phyloP scores from a whole-genome alignment of 2,329 filamentous ascomycete species.

The Coniochaeta prunicola region DNA sequence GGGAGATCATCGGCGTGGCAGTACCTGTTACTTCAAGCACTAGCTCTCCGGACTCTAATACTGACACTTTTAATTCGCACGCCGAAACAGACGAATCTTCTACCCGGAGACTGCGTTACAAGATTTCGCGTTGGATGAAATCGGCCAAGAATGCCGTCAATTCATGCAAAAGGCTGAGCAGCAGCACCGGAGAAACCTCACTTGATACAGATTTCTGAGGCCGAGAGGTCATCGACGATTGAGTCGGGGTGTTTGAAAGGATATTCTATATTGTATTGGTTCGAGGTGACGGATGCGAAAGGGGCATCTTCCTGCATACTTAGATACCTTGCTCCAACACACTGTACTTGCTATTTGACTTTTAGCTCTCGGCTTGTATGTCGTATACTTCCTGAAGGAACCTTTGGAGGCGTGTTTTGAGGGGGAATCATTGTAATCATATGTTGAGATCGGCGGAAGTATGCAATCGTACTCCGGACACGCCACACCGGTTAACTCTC shows the following conservation, averaged over 20 bases:
- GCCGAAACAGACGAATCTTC: background rate
- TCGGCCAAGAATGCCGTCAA: background rate
- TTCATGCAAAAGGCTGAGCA: background rate
- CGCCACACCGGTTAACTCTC: background rate
- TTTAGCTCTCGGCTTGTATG: background rate
- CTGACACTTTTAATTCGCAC: background rate
- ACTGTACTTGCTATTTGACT: background rate
- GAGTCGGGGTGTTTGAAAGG: background rate
- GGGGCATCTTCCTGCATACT: background rate
- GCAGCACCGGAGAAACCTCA: background rate
- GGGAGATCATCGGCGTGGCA: conserved; percentile 1
- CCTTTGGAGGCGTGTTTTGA: background rate
- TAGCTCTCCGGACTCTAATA: background rate
- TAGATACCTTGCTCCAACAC: background rate
- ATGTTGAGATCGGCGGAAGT: background rate
- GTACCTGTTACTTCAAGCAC: conserved; percentile 1
- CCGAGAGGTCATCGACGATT: background rate
- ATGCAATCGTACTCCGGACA: background rate
- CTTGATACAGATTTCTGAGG: background rate
- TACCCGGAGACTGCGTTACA: background rate
- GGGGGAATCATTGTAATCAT: background rate
- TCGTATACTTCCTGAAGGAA: background rate
- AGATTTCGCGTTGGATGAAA: conserved; percentile 1
- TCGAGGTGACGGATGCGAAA: background rate
- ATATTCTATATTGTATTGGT: background rate